Evolutionary conservation across 257 asterid species (phyloP), one percentile per base, ranked within the genome.

Genomic region (Thymus quinquecostatus): DNA sequence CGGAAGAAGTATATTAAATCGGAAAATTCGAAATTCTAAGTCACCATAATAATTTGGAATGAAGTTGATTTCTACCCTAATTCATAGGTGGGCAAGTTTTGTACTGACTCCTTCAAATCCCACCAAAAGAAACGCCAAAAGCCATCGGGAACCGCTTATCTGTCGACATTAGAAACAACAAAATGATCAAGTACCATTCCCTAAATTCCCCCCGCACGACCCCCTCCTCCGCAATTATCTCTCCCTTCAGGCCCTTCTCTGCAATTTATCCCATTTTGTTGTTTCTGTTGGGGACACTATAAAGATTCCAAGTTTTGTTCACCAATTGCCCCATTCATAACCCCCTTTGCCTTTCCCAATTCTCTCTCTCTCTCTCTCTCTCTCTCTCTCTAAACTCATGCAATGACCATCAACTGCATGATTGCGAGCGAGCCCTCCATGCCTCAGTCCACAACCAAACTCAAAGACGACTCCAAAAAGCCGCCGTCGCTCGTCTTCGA

Each of bases 51-150:
- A 21, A 21, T 21, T 21, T 21, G 21, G 21, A 21, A 21, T 21
- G 21, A 21, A 21, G 21, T 21, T 21, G 21, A 21, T 21, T 21
- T 21, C 21, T 21, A 21, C 21, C 21, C 21, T 21, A 21, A 21
- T 21, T 21, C 21, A 21, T 21, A 21, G 21, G 21, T 21, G 21
- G 66, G 57, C 60, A 58, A 68, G 21, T 72, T 75, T 43, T 33
- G 13, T 29, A 75, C 44, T 56, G 9, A 67, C 72, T 61, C 60
- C 33, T 43, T 70, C 11, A 44, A 41, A 7, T 44, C 76, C 76
- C 27, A 78, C 87, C 89, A 80, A 75, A 74, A 65, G 83, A 86
- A 88, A 90, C 82, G 91, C 89, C 96, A 87, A 91, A 85, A 75
- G 8, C 85, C 90, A 85, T 85, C 65, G 88, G 94, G 91, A 81